Evolutionary conservation across 805 yeast genomes (phyloP).

Genomic region (Sugiyamaella qingdaonensis): DNA sequence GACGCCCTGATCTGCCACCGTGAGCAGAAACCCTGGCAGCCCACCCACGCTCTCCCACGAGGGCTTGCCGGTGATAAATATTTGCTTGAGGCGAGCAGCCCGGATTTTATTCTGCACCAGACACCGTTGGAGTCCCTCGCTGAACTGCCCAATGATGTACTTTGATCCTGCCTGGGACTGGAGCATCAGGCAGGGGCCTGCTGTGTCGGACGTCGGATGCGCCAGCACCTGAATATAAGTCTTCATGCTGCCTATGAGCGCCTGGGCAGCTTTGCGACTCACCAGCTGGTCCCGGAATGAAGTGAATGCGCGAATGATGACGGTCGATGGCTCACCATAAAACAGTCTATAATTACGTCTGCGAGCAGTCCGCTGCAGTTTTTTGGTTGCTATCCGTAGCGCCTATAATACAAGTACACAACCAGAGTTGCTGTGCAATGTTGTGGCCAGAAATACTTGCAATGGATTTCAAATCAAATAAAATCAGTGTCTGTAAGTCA

Average conservation of each 20-base stretch:
- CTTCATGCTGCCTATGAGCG: slow-evolving; percentile 23
- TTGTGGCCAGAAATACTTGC: too few relatives aligned
- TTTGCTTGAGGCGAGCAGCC: slow-evolving; percentile 53
- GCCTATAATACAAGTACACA: too few relatives aligned
- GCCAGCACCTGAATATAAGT: slow-evolving; percentile 29
- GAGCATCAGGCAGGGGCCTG: slow-evolving; percentile 47
- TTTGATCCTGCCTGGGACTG: slow-evolving; percentile 46
- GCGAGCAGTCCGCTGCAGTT: too few relatives aligned
- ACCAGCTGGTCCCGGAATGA: background rate
- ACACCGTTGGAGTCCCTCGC: slow-evolving; percentile 84
- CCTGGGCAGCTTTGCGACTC: background rate
- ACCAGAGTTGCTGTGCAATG: too few relatives aligned
- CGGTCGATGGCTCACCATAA: background rate
- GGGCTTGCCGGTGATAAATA: slow-evolving; percentile 76
- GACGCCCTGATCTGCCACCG: slow-evolving; percentile 71
- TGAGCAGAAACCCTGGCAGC: slow-evolving; percentile 80
- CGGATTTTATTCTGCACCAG: slow-evolving; percentile 57
- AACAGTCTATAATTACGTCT: background rate
- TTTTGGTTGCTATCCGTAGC: too few relatives aligned
- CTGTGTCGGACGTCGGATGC: slow-evolving; percentile 46
- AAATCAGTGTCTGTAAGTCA: too few relatives aligned
- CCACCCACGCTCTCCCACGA: slow-evolving; percentile 86
- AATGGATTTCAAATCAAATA: too few relatives aligned
- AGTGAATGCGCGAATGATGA: background rate
- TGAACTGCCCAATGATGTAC: slow-evolving; percentile 70